Base-by-base conservation (phyloP, 2,329 filamentous ascomycete species). In the Leptodontidium sp. region DNA sequence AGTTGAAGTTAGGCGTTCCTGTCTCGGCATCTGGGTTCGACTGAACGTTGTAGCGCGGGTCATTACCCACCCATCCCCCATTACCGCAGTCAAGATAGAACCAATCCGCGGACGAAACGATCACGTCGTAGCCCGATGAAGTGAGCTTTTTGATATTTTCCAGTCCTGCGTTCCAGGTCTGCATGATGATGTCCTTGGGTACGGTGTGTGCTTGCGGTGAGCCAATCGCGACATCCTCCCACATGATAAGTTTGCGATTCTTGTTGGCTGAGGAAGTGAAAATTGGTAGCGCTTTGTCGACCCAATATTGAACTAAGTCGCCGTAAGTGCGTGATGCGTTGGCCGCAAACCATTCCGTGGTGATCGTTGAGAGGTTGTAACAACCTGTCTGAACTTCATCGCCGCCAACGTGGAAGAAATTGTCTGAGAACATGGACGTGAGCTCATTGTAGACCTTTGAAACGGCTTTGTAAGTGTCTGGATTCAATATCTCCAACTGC, bases 51-150 rank as follows among this genome's bases (percentile, higher is more conserved):
- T 88, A 88, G 17, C 85, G 83, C 3, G 81, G 81, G 68, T 88
- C 86, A 69, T 88, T 88, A 75, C 81, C 80, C 72, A 94, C 83
- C 90, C 90, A 96, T 74, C 91, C 87, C 53, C 92, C 92, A 71
- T 90, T 86, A 32, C 92, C 92, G 77, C 92, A 95, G 82, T 95
- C 92, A 62, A 95, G 89, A 76, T 94, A 94, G 87, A 91, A 94
- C 78, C 86, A 92, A 73, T 92, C 88, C 79, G 91, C 93, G 80
- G 92, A 89, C 73, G 91, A 93, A 72, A 88, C 88, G 65, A 95
- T 87, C 12, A 90, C 90, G 78, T 90, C 88, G 80, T 91, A 86
- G 21, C 93, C 93, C 62, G 83, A 83, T 32, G 80, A 80, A 0
- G 89, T 88, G 61, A 92, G 84, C 53, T 84, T 80, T 69, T 86